A percentile compares a stretch with the other conserved stretches of the same genome.
phyloP scores from a whole-genome alignment of 306 rosid species.

The Glycine soja region DNA sequence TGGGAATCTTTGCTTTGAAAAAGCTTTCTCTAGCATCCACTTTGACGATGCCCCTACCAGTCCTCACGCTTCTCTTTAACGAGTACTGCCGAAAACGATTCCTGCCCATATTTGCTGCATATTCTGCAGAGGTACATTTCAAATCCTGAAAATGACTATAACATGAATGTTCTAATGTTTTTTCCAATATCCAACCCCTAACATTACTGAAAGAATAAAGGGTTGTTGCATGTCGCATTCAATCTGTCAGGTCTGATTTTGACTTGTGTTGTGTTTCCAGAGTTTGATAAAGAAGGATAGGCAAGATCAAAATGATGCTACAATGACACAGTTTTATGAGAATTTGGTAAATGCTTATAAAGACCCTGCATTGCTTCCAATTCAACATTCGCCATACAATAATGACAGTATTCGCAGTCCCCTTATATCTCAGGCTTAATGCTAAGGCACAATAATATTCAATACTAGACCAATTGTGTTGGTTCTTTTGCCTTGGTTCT shows the following conservation, averaged over 20 bases:
- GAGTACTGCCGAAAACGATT: constrained; percentile 97
- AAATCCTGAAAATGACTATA: not conserved
- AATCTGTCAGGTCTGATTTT: constrained; percentile 30
- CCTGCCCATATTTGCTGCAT: constrained; percentile 73
- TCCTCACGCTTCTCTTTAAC: constrained; percentile 85
- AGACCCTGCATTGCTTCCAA: constrained; percentile 83
- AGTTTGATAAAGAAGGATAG: constrained; percentile 86
- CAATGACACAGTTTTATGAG: constrained; percentile 65
- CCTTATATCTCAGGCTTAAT: constrained; percentile 57
- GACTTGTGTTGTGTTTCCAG: constrained; percentile 55
- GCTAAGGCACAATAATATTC: constrained; percentile 42
- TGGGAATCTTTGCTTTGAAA: constrained; percentile 88
- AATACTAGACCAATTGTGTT: constrained; percentile 11
- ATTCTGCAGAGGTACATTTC: constrained; percentile 82
- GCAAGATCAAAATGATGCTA: constrained; percentile 63
- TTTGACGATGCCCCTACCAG: constrained; percentile 72
- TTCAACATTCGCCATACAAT: constrained; percentile 51
- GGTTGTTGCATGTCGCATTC: not conserved
- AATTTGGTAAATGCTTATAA: constrained; percentile 66
- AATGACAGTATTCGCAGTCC: constrained; percentile 66
- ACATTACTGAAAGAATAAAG: too few relatives aligned
- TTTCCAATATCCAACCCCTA: not conserved
- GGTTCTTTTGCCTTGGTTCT: not conserved
- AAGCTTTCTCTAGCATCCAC: constrained; percentile 61
- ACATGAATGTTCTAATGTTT: constrained; percentile 17